phyloP scores from a whole-genome alignment of 2,329 filamentous ascomycete genomes.

The Leptographium radiaticola region DNA sequence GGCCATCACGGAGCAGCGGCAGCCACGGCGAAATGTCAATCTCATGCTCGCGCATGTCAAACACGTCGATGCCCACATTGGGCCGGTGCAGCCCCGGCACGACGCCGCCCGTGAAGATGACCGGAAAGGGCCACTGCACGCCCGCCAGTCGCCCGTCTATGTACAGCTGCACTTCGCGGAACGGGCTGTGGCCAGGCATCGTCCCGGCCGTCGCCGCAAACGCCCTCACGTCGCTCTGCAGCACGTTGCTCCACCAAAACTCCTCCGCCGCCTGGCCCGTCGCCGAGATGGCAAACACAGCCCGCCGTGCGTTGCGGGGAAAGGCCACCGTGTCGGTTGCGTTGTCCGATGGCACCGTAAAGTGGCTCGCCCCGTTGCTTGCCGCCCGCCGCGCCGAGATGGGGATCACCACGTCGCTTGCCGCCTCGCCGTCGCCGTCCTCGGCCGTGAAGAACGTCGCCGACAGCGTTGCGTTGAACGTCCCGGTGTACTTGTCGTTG shows the following conservation, averaged over 20 bases:
- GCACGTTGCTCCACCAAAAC: constrained; percentile 76
- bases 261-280: constrained; percentile 67
- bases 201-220: constrained; percentile 44
- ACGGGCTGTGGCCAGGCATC: constrained; percentile 57
- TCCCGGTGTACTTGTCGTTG: constrained; percentile 55
- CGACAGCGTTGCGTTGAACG: constrained; percentile 61
- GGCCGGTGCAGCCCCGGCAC: constrained; percentile 67
- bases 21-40: constrained; percentile 74
- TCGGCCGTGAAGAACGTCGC: constrained; percentile 52
- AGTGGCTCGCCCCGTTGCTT: constrained; percentile 46
- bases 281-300: constrained; percentile 63
- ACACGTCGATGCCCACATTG: constrained; percentile 65
- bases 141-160: constrained; percentile 64
- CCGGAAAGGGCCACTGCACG: constrained; percentile 68
- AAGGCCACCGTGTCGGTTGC: constrained; percentile 47
- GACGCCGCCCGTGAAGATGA: constrained; percentile 72
- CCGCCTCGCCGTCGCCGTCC: constrained; percentile 24
- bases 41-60: constrained; percentile 66
- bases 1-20: constrained; percentile 52
- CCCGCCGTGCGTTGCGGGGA: constrained; percentile 53
- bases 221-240: constrained; percentile 42
- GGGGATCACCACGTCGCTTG: constrained; percentile 55
- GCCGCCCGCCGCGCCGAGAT: constrained; percentile 42
- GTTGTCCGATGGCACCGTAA: constrained; percentile 49
- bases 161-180: constrained; percentile 63